Evolutionary conservation across 805 yeast species (phyloP).

Genomic region (Hanseniaspora opuntiae): DNA sequence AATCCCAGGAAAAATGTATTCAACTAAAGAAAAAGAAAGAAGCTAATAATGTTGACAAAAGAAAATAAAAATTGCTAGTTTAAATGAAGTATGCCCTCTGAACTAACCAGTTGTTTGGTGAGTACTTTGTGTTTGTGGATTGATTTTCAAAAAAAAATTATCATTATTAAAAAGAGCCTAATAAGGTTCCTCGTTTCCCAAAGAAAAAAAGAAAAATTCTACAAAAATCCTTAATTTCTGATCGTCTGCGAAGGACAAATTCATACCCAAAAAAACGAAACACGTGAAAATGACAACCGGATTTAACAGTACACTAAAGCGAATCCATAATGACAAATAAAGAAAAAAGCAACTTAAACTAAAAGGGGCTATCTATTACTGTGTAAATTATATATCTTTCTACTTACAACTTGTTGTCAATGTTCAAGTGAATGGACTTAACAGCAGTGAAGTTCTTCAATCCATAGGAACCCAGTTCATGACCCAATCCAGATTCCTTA

Average conservation of each 20-base stretch:
- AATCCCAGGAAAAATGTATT: no score
- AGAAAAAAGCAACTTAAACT: neutral
- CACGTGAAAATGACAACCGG: no score
- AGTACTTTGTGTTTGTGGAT: neutral
- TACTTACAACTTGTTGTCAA: conserved; percentile 30
- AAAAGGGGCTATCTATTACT: neutral
- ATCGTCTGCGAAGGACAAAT: no score
- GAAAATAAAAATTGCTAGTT: no score
- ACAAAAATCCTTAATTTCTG: no score
- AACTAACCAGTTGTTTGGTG: neutral
- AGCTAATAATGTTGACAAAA: no score
- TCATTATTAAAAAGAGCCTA: neutral
- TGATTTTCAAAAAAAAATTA: neutral
- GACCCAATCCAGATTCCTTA: conserved; percentile 65
- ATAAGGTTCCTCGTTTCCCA: no score
- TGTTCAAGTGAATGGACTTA: conserved; percentile 63
- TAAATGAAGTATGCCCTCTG: no score
- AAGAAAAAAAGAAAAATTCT: no score
- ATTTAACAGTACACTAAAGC: no score
- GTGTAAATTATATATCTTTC: neutral
- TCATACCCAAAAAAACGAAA: no score
- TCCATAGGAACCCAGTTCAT: conserved; percentile 69
- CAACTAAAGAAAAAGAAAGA: no score
- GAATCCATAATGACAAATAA: neutral
- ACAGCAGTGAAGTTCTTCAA: conserved; percentile 57